These are phyloP conservation scores for Phoma sp. DNA, from an alignment of 2,329 filamentous ascomycete genomes.

Conservation along the genomic window DNA sequence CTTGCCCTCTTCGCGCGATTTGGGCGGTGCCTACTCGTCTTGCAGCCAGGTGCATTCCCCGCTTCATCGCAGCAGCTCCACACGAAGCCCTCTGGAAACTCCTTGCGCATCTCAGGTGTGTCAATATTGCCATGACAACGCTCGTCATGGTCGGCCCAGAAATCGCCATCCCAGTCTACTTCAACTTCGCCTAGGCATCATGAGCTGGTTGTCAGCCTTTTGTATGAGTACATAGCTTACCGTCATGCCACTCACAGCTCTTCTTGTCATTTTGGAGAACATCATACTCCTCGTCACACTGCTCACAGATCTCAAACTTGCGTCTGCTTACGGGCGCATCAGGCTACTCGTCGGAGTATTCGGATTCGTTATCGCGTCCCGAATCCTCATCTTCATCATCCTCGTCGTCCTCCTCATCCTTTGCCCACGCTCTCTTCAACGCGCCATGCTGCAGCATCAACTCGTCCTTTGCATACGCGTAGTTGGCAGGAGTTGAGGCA, in stretches of 20 bases:
- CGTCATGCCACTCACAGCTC: slow-evolving; percentile 28
- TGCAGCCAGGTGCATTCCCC: slow-evolving; percentile 14
- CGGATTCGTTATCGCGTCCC: neutral
- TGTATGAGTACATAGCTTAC: slow-evolving; percentile 19
- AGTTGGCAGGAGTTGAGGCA: neutral
- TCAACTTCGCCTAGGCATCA: slow-evolving; percentile 24
- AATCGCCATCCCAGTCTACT: slow-evolving; percentile 18
- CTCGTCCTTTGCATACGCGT: neutral
- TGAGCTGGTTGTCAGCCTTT: neutral
- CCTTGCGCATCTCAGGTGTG: slow-evolving; percentile 24
- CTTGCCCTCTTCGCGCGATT: slow-evolving; percentile 15
- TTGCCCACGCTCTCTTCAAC: slow-evolving; percentile 2
- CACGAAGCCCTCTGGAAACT: slow-evolving; percentile 36
- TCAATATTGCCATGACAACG: slow-evolving; percentile 37
- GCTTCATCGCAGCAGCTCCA: slow-evolving; percentile 40
- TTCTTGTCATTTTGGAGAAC: slow-evolving; percentile 21
- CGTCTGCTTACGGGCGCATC: slow-evolving; percentile 8
- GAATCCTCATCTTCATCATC: neutral
- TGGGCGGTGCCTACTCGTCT: slow-evolving; percentile 36
- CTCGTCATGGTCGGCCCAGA: slow-evolving; percentile 44
- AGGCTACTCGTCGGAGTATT: slow-evolving; percentile 8
- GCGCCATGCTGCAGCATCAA: neutral
- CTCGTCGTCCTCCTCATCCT: neutral
- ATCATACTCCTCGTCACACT: slow-evolving; percentile 35
- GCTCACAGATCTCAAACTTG: slow-evolving; percentile 26